phyloP scores from a whole-genome alignment of 768 basidiomycete genomes.

The Psilocybe sp. region DNA sequence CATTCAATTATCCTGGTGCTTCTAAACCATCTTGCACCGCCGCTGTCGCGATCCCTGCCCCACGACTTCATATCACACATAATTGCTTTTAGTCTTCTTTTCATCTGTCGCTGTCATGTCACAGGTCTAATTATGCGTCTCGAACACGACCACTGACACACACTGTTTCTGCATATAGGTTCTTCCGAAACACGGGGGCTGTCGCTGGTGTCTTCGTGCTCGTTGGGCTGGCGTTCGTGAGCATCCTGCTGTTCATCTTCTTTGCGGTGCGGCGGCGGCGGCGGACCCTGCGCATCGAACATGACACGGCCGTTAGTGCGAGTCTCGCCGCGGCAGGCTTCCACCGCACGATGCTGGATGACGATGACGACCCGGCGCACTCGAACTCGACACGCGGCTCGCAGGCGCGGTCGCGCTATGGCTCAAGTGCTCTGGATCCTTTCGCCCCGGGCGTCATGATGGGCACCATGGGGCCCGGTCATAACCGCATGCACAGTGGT shows the following conservation, averaged over 20 bases:
- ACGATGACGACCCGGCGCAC: conserved; percentile 38
- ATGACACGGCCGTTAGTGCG: conserved; percentile 70
- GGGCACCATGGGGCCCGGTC: conserved; percentile 17
- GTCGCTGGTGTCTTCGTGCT: conserved; percentile 91
- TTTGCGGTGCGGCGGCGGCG: conserved; percentile 70
- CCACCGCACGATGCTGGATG: conserved; percentile 63
- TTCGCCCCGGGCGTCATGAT: conserved; percentile 29
- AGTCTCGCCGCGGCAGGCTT: conserved; percentile 71
- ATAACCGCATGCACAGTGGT: neutral
- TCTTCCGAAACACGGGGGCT: conserved; percentile 86
- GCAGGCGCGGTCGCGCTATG: neutral
- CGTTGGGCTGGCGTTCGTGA: conserved; percentile 76
- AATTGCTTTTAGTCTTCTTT: neutral
- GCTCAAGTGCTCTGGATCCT: conserved; percentile 38
- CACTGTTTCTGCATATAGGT: conserved; percentile 40
- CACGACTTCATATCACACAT: too few species aligned
- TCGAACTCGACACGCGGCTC: neutral
- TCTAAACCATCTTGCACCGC: too few species aligned
- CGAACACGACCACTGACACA: neutral
- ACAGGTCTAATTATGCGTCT: neutral
- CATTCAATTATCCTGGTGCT: too few species aligned
- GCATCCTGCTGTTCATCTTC: conserved; percentile 65
- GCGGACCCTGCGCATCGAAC: conserved; percentile 57
- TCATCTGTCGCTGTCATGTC: neutral
- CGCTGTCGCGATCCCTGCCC: too few species aligned